Evolutionary conservation across 1,139 yeast genomes (phyloP), one percentile per base, ranked within the genome.

Genomic region (Lodderomyces parapsilosis): DNA sequence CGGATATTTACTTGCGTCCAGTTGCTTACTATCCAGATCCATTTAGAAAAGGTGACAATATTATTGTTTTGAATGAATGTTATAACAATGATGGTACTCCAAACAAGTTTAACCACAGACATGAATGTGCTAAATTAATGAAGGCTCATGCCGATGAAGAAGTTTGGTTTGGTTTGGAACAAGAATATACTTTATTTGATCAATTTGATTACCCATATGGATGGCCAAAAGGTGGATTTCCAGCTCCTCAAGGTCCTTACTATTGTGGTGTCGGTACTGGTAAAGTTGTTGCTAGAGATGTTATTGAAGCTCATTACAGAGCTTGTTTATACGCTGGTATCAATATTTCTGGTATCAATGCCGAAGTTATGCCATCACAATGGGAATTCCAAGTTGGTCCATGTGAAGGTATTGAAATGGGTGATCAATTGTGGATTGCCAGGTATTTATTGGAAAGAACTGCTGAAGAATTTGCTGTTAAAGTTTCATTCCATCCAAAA

Each of bases 361-460:
- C 99, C 57, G 99, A 93, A 78, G 99, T 93, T 54, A 93, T 93
- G 98, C 99, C 99, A 47, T 89, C 98, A 48, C 99, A 93, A 80
- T 93, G 99, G 99, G 99, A 93, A 77, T 93, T 87, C 87, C 99
- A 93, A 78, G 98, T 93, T 57, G 99, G 99, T 63, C 99, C 99
- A 53, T 89, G 97, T 74, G 80, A 71, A 53, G 99, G 99, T 63
- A 91, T 93, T 66, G 68, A 74, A 57, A 91, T 93, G 97, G 99
- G 97, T 68, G 99, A 93, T 70, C 84, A 93, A 70, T 81, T 93
- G 67, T 91, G 98, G 93, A 80, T 91, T 61, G 94, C 97, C 51
- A 85, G 99, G 73, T 93, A 88, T 71, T 77, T 93, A 59, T 77
- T 93, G 64, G 83, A 82, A 71, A 86, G 97, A 73, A 95, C 90